A percentile compares a stretch with the other conserved stretches of the same genome.
These are phyloP conservation scores for Trametes sp. DNA, from an alignment of 1,284 basidiomycete genomes.

Conservation along the genomic window DNA sequence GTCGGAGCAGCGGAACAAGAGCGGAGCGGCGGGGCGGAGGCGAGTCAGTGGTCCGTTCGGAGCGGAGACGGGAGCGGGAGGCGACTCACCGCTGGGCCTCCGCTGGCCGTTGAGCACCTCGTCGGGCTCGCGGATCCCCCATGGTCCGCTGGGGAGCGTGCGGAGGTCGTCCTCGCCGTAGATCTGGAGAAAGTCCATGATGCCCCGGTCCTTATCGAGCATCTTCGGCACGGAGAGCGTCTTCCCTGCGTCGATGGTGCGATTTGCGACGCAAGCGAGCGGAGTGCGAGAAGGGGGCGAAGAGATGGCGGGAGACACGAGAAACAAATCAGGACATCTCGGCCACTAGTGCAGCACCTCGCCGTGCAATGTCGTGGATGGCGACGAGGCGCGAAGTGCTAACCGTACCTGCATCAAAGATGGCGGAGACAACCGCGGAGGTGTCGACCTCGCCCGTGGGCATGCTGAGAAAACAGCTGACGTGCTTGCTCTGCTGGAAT, in stretches of 20 bases:
- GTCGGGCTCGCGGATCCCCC: slow-evolving; percentile 79
- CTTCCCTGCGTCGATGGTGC: slow-evolving; percentile 55
- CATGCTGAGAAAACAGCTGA: slow-evolving; percentile 85
- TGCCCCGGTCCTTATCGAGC: slow-evolving; percentile 48
- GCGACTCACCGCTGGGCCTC: slow-evolving; percentile 59
- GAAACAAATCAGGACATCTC: neutral
- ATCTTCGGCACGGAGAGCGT: slow-evolving; percentile 76
- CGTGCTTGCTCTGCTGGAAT: slow-evolving; percentile 55
- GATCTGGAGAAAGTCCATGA: slow-evolving; percentile 73
- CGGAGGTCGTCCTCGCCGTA: slow-evolving; percentile 65
- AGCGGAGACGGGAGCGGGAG: too few relatives aligned
- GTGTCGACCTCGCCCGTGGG: slow-evolving; percentile 75
- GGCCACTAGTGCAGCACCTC: slow-evolving; percentile 5
- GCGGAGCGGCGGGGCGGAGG: slow-evolving; percentile 5
- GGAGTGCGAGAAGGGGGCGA: neutral
- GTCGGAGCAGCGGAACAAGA: slow-evolving; percentile 5
- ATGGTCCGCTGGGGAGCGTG: slow-evolving; percentile 62
- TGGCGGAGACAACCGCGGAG: slow-evolving; percentile 52
- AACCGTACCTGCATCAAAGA: slow-evolving; percentile 55
- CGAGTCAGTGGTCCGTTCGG: slow-evolving; percentile 11
- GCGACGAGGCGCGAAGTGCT: too few relatives aligned
- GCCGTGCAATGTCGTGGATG: slow-evolving; percentile 28
- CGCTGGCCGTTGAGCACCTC: slow-evolving; percentile 49
- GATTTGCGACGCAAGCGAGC: neutral
- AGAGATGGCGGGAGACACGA: neutral